phyloP scores from a whole-genome alignment of 176 grass and related monocot species.

The Thinopyrum elongatum region DNA sequence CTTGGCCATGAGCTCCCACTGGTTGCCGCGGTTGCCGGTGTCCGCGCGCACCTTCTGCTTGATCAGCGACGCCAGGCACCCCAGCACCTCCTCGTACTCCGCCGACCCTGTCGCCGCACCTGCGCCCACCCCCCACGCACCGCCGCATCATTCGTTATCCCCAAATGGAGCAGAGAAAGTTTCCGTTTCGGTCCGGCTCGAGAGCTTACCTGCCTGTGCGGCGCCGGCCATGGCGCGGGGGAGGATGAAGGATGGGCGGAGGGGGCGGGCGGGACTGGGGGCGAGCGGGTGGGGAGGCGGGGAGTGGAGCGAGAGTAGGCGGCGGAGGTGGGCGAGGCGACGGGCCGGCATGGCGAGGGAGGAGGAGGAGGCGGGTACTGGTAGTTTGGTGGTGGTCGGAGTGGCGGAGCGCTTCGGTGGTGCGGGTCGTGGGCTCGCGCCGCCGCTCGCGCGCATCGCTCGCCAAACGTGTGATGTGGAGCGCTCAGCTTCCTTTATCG shows the following conservation, averaged over 20 bases:
- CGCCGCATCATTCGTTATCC: not conserved
- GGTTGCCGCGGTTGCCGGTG: slow-evolving; percentile 62
- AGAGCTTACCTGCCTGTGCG: slow-evolving; percentile 33
- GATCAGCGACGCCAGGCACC: slow-evolving; percentile 81
- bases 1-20: slow-evolving; percentile 80
- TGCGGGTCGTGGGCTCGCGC: slow-evolving; percentile 24
- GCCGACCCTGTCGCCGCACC: slow-evolving; percentile 27
- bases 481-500: slow-evolving; percentile 19
- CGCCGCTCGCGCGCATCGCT: slow-evolving; percentile 48
- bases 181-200: not conserved
- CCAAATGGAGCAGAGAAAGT: not conserved
- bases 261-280: not conserved
- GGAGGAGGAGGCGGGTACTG: not conserved
- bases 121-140: not conserved
- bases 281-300: not conserved
- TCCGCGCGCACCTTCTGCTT: slow-evolving; percentile 59
- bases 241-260: not conserved
- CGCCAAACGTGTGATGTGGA: slow-evolving; percentile 14
- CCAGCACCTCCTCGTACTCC: slow-evolving; percentile 79
- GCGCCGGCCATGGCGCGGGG: slow-evolving; percentile 38
- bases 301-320: slow-evolving; percentile 20
- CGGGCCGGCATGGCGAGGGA: slow-evolving; percentile 35
- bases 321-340: slow-evolving; percentile 33
- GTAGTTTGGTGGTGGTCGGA: slow-evolving; percentile 15
- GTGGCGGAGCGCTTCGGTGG: not conserved